Conservation (phyloP, 179 eudicot genomes). For the Sideroxylon spinosum region DNA sequence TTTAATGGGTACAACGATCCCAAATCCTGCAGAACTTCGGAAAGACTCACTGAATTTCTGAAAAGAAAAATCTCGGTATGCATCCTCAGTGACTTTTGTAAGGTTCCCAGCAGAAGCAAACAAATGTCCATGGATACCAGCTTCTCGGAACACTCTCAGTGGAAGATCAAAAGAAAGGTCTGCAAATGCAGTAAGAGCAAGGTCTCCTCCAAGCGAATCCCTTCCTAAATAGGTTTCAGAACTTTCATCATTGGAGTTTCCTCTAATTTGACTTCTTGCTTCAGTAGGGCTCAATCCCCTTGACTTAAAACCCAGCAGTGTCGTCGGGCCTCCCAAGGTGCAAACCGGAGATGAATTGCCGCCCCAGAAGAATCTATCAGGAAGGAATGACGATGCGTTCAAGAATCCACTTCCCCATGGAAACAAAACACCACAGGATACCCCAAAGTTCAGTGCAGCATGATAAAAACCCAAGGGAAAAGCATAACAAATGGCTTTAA, state of each 20-base stretch:
- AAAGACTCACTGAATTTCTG: slow-evolving; percentile 55
- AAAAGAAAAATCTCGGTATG: slow-evolving; percentile 44
- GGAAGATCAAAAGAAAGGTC: slow-evolving; percentile 92
- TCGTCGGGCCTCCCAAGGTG: slow-evolving; percentile 63
- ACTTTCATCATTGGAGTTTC: slow-evolving; percentile 28
- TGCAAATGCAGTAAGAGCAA: slow-evolving; percentile 81
- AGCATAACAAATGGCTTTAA: too few species aligned
- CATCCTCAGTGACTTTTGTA: slow-evolving; percentile 56
- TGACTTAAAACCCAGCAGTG: slow-evolving; percentile 65
- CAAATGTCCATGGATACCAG: slow-evolving; percentile 77
- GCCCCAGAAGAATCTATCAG: slow-evolving; percentile 82
- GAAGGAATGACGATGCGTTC: slow-evolving; percentile 53
- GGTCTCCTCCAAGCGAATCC: slow-evolving; percentile 80
- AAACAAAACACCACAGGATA: slow-evolving; percentile 56
- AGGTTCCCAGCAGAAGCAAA: slow-evolving; percentile 86
- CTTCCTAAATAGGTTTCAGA: slow-evolving; percentile 37
- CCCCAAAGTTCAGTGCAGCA: slow-evolving; percentile 72
- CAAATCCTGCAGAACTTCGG: slow-evolving; percentile 72
- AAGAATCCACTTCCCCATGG: slow-evolving; percentile 76
- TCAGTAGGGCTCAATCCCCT: slow-evolving; percentile 84
- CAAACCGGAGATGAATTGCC: slow-evolving; percentile 87
- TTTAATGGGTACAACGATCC: slow-evolving; percentile 73
- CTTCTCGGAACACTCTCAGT: slow-evolving; percentile 56
- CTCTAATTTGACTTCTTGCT: slow-evolving; percentile 47
- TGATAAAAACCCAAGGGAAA: slow-evolving; percentile 66